A percentile compares a stretch with the other conserved stretches of the same genome.
Evolutionary conservation across 1,284 basidiomycete species (phyloP).

Genomic region (Amylostereum areolatum): DNA sequence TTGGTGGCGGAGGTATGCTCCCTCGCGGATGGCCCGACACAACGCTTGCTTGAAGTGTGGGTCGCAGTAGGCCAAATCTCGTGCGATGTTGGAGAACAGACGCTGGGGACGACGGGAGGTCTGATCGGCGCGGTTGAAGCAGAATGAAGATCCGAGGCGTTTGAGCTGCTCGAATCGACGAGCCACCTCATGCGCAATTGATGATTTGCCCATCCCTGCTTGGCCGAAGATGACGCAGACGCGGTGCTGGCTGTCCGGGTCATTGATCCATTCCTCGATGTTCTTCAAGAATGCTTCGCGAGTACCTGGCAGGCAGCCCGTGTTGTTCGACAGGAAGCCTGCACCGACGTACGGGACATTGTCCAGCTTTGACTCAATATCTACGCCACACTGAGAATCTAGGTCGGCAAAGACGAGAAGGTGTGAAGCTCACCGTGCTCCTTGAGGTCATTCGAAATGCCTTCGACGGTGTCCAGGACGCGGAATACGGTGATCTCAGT

Average conservation of each 20-base stretch:
- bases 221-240: slow-evolving; percentile 14
- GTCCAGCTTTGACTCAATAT: slow-evolving; percentile 7
- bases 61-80: slow-evolving; percentile 4
- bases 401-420: too few relatives aligned
- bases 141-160: slow-evolving; percentile 21
- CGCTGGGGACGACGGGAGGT: slow-evolving; percentile 2
- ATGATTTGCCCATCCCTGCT: slow-evolving; percentile 16
- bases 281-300: slow-evolving; percentile 11
- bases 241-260: slow-evolving; percentile 3
- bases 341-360: slow-evolving; percentile 13
- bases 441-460: too few relatives aligned
- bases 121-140: slow-evolving; percentile 14
- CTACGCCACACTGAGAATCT: too few relatives aligned
- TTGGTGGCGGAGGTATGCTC: not conserved
- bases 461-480: slow-evolving; percentile 6
- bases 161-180: slow-evolving; percentile 3
- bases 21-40: not conserved
- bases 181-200: slow-evolving; percentile 15
- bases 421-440: too few relatives aligned
- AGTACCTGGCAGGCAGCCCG: slow-evolving; percentile 12
- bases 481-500: slow-evolving; percentile 8
- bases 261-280: slow-evolving; percentile 15
- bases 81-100: slow-evolving; percentile 17
- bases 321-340: slow-evolving; percentile 8
- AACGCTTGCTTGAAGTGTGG: not conserved